Evolutionary conservation across 371 early-diverging fungal species (phyloP).

Genomic region (Mortierella sp.): DNA sequence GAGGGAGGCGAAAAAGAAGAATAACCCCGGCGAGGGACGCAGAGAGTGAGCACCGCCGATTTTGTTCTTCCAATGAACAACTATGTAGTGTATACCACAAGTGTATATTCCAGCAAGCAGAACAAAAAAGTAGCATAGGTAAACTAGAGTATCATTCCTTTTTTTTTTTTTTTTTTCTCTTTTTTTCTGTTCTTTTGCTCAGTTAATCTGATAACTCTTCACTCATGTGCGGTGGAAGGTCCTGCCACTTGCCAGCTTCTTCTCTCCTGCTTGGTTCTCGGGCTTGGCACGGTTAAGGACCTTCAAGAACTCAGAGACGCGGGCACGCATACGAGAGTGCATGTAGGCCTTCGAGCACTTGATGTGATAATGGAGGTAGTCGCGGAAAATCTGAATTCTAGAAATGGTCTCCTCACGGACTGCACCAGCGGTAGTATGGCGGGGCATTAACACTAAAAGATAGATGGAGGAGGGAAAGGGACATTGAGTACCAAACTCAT

Average conservation of each 20-base stretch:
- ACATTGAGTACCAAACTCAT: conserved; percentile 5
- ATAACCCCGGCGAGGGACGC: too few species aligned
- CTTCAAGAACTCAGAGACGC: conserved; percentile 96
- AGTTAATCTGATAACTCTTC: too few species aligned
- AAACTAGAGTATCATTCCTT: too few species aligned
- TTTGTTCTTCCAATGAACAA: too few species aligned
- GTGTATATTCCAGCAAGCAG: too few species aligned
- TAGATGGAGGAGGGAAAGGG: neutral
- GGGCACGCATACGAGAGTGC: conserved; percentile 97
- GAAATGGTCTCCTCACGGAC: conserved; percentile 90
- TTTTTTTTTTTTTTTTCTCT: neutral
- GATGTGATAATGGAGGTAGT: conserved; percentile 98
- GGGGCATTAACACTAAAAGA: conserved; percentile 89
- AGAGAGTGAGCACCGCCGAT: too few species aligned
- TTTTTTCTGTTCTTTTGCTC: conserved; percentile 1
- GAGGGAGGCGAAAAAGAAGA: too few species aligned
- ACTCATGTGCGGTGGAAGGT: conserved; percentile 43
- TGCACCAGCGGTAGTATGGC: conserved; percentile 81
- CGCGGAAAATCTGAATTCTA: conserved; percentile 95
- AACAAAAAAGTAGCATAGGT: too few species aligned
- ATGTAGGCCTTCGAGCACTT: conserved; percentile 98
- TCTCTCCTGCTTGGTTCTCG: conserved; percentile 81
- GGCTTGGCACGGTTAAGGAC: conserved; percentile 98
- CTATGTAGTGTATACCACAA: too few species aligned
- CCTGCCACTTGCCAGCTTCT: conserved; percentile 68